Conservation (phyloP, 2,329 filamentous ascomycete species). For the Nannizziopsis barbatae region DNA sequence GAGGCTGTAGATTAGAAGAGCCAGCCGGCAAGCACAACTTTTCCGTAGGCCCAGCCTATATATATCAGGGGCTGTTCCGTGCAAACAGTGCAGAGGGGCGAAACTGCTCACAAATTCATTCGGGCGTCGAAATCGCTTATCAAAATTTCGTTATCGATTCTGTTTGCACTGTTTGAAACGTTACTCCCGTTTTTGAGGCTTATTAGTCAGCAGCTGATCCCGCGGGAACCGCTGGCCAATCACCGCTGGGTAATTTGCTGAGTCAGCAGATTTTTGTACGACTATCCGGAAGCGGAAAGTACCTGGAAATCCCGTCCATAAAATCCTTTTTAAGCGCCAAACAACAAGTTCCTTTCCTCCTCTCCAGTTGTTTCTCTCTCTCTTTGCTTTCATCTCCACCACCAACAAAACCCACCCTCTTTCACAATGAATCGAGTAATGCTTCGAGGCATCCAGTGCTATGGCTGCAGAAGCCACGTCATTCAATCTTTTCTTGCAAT, state of each 20-base stretch:
- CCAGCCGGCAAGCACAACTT: not conserved
- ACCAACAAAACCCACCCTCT: not conserved
- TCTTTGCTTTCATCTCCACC: not conserved
- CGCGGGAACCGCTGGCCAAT: no score
- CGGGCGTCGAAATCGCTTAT: conserved; percentile 2
- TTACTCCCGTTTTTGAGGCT: not conserved
- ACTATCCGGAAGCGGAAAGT: conserved; percentile 5
- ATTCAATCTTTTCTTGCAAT: conserved; percentile 23
- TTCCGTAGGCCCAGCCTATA: not conserved
- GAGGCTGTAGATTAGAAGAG: not conserved
- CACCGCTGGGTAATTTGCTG: not conserved
- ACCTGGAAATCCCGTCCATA: not conserved
- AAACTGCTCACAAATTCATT: not conserved
- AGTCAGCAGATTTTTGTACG: conserved; percentile 4
- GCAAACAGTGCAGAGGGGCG: not conserved
- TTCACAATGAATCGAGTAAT: conserved; percentile 25
- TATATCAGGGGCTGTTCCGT: not conserved
- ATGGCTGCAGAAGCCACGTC: conserved; percentile 23
- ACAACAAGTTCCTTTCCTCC: not conserved
- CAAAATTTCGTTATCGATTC: not conserved
- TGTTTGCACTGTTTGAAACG: conserved; percentile 14
- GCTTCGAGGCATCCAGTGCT: conserved; percentile 23
- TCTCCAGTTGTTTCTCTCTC: not conserved
- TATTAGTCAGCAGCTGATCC: no score
- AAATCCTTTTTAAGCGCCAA: conserved; percentile 5